Conservation (phyloP, 2,329 filamentous ascomycete genomes). For the Sarocladiaceae sp. region DNA sequence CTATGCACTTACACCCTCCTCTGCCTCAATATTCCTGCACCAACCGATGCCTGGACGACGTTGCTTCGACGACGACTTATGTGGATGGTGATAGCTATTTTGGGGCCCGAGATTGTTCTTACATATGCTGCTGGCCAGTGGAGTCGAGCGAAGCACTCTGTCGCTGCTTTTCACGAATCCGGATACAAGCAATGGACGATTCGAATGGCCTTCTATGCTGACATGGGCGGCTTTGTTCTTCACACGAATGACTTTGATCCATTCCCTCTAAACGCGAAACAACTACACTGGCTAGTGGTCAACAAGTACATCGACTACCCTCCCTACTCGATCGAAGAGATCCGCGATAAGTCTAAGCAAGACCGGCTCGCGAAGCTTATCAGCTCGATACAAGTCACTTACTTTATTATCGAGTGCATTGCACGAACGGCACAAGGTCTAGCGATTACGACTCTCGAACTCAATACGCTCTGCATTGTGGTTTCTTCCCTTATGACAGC, state of each 20-base stretch:
- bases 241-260: constrained; percentile 11
- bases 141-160: constrained; percentile 15
- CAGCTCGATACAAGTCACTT: constrained; percentile 16
- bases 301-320: constrained; percentile 14
- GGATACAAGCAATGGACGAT: constrained; percentile 20
- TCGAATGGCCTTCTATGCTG: constrained; percentile 20
- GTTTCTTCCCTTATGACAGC: constrained; percentile 16
- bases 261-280: constrained; percentile 18
- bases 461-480: constrained; percentile 10
- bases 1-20: constrained; percentile 26
- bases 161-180: constrained; percentile 12
- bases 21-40: constrained; percentile 24
- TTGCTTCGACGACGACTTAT: constrained; percentile 11
- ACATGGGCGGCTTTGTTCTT: constrained; percentile 24
- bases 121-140: constrained; percentile 19
- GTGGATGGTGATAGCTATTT: constrained; percentile 18
- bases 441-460: constrained; percentile 17
- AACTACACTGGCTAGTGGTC: constrained; percentile 15
- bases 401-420: constrained; percentile 15
- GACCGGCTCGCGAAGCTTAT: constrained; percentile 18
- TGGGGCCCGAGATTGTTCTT: constrained; percentile 17
- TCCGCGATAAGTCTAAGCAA: constrained; percentile 20
- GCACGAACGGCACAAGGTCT: constrained; percentile 13
- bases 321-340: constrained; percentile 13
- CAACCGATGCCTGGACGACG: constrained; percentile 9